Conservation (phyloP, 2,329 filamentous ascomycete species). For the Beauveria sp. region DNA sequence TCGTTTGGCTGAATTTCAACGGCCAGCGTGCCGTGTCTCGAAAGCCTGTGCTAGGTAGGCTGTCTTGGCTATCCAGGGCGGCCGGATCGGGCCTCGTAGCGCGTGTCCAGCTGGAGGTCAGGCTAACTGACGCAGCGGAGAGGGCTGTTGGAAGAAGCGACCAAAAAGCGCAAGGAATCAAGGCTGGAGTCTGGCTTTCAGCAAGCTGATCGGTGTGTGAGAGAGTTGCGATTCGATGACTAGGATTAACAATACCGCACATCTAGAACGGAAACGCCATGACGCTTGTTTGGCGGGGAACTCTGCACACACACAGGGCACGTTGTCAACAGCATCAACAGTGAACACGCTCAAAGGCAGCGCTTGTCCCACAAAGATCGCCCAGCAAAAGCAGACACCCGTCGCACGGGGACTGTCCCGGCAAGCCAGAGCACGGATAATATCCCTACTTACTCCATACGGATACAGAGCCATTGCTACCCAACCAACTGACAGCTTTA, state of each 20-base stretch:
- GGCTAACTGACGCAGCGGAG: slow-evolving; percentile 1
- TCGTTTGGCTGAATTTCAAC: neutral
- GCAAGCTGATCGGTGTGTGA: neutral
- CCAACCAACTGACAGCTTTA: neutral
- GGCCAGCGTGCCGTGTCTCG: neutral
- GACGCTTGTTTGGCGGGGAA: slow-evolving; percentile 8
- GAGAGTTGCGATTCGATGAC: neutral
- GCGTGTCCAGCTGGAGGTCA: slow-evolving; percentile 5
- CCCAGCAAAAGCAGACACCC: neutral
- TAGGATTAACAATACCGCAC: neutral
- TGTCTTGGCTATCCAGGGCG: neutral
- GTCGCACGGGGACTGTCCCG: neutral
- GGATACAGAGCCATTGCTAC: neutral
- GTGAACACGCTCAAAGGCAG: neutral
- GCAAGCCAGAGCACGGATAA: neutral
- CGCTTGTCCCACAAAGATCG: neutral
- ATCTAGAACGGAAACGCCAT: neutral
- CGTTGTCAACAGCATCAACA: neutral
- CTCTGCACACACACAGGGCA: neutral
- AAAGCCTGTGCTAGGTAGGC: neutral
- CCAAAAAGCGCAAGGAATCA: too few relatives aligned
- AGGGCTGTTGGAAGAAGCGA: neutral
- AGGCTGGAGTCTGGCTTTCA: neutral
- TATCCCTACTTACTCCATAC: neutral
- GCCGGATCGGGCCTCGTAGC: slow-evolving; percentile 9